Conservation (phyloP, 2,329 filamentous ascomycete species). For the Penicillium brevicompactum region DNA sequence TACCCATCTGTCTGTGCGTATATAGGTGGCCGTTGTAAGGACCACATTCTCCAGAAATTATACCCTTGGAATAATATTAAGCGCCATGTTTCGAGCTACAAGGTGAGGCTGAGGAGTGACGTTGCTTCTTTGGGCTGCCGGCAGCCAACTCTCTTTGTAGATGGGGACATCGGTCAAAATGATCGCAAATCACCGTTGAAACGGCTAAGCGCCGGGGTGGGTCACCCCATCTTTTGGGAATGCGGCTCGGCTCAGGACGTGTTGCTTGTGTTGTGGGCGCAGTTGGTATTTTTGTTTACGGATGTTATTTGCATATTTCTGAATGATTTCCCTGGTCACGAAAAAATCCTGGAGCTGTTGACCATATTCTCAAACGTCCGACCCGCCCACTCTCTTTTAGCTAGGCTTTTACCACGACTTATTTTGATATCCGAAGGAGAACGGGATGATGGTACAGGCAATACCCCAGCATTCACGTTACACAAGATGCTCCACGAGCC, state of each 20-base stretch:
- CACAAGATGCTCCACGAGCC: too few relatives aligned
- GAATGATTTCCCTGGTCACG: slow-evolving; percentile 9
- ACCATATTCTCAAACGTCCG: background rate
- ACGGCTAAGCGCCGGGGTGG: background rate
- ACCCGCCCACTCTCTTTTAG: slow-evolving; percentile 1
- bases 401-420: too few relatives aligned
- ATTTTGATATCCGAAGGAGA: too few relatives aligned
- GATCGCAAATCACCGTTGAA: background rate
- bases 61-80: background rate
- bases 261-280: slow-evolving; percentile 6
- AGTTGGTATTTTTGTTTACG: slow-evolving; percentile 25
- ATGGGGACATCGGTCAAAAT: background rate
- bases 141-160: background rate
- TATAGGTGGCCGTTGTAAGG: too few relatives aligned
- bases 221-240: slow-evolving; percentile 3
- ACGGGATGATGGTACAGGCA: too few relatives aligned
- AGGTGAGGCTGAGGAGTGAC: too few relatives aligned
- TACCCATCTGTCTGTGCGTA: too few relatives aligned
- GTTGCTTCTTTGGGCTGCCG: background rate
- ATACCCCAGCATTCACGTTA: too few relatives aligned
- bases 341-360: slow-evolving; percentile 13
- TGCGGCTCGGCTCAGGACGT: background rate
- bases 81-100: background rate
- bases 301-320: slow-evolving; percentile 27
- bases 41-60: too few relatives aligned